A percentile compares a stretch with the other conserved stretches of the same genome.
phyloP scores from a whole-genome alignment of 257 asterid genomes.

The Avicennia marina region DNA sequence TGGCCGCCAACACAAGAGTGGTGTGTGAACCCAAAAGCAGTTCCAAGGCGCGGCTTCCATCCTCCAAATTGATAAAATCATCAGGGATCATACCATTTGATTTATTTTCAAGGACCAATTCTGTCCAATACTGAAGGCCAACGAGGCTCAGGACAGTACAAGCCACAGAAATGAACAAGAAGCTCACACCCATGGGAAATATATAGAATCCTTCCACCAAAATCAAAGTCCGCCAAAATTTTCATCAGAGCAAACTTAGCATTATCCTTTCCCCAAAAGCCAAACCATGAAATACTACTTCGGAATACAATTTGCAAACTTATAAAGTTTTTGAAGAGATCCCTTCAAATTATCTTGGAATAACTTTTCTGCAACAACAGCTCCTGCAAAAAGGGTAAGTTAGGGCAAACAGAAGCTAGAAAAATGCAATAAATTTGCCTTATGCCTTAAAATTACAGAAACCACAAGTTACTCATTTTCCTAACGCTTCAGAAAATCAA shows the following conservation, averaged over 20 bases:
- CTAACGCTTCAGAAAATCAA: too few relatives aligned
- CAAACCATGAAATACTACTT: slow-evolving; percentile 14
- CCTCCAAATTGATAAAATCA: slow-evolving; percentile 38
- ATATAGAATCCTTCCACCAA: slow-evolving; percentile 27
- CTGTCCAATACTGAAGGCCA: slow-evolving; percentile 81
- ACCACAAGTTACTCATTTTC: neutral
- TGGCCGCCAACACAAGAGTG: slow-evolving; percentile 57
- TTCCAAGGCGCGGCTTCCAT: slow-evolving; percentile 55
- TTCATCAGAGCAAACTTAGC: slow-evolving; percentile 48
- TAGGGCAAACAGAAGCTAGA: slow-evolving; percentile 9
- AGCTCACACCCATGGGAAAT: slow-evolving; percentile 72
- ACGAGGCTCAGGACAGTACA: slow-evolving; percentile 62
- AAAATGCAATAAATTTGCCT: neutral
- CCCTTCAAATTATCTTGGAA: slow-evolving; percentile 18
- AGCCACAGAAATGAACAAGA: slow-evolving; percentile 61
- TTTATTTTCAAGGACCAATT: slow-evolving; percentile 50
- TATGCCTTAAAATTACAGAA: neutral
- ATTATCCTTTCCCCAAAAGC: slow-evolving; percentile 46
- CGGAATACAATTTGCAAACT: slow-evolving; percentile 14
- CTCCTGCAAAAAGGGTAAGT: slow-evolving; percentile 28
- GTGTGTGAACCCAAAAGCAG: slow-evolving; percentile 60
- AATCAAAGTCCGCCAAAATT: slow-evolving; percentile 34
- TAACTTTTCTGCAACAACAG: slow-evolving; percentile 17
- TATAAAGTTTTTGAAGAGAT: slow-evolving; percentile 16
- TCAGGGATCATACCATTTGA: slow-evolving; percentile 57